These are phyloP conservation scores for Colletotrichum liaoningense DNA, from an alignment of 2,329 filamentous ascomycete genomes.

Conservation along the genomic window DNA sequence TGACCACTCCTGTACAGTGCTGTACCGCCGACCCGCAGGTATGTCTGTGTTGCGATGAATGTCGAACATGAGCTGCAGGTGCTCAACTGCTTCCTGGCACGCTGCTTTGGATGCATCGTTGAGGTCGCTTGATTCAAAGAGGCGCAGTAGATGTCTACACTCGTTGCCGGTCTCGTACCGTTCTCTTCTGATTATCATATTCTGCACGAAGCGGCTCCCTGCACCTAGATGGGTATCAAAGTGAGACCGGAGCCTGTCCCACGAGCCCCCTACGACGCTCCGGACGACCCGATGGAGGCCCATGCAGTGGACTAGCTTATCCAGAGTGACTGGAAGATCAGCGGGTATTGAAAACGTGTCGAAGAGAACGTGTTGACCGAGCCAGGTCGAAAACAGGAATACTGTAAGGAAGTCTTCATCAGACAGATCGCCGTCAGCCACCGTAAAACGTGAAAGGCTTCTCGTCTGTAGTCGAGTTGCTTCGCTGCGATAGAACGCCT, in stretches of 20 bases:
- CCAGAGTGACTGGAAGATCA: slow-evolving; percentile 45
- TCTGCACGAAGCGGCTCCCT: slow-evolving; percentile 2
- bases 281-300: slow-evolving; percentile 56
- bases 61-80: slow-evolving; percentile 46
- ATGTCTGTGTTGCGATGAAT: slow-evolving; percentile 23
- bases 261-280: slow-evolving; percentile 43
- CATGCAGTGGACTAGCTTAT: slow-evolving; percentile 53
- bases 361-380: slow-evolving; percentile 60
- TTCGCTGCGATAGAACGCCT: slow-evolving; percentile 46
- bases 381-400: slow-evolving; percentile 57
- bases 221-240: background rate
- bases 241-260: background rate
- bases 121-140: slow-evolving; percentile 36
- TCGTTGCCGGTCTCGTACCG: slow-evolving; percentile 30
- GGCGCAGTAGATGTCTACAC: slow-evolving; percentile 41
- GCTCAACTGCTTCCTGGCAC: slow-evolving; percentile 39
- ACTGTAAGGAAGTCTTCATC: slow-evolving; percentile 50
- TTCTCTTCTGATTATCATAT: background rate
- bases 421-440: slow-evolving; percentile 39
- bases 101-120: slow-evolving; percentile 36
- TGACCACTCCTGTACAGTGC: slow-evolving; percentile 44
- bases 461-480: slow-evolving; percentile 58
- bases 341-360: slow-evolving; percentile 45
- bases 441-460: slow-evolving; percentile 52
- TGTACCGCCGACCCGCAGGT: slow-evolving; percentile 38